Base-by-base conservation (phyloP, 805 yeast genomes). In the Schizosaccharomyces octosporus region DNA sequence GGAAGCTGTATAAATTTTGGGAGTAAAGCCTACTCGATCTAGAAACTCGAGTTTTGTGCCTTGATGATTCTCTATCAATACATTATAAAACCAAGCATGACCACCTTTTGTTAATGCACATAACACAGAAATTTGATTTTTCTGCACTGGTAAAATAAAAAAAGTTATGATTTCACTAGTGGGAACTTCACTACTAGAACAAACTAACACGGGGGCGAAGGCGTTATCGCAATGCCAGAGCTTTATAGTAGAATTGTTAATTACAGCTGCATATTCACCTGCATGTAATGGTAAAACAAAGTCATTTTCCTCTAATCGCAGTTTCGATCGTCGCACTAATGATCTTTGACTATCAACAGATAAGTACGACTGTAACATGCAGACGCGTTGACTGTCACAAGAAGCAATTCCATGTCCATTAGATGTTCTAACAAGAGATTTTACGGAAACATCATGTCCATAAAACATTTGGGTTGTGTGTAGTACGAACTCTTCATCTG, bases 281-380 rank as follows among this genome's bases (percentile, higher is more conserved):
- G 59, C 55, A 59, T 64, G 67, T 3, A 70, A 61, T 5, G 68
- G 66, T 36, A 65, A 57, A 19, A 65, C 62, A 29, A 45, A 45
- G 51, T 45, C 51, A 45, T n/a, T 19, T 45, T 4, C 51, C 27
- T 24, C 24, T 19, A 45, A 24, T 5, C 21, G 27, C 9, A 45
- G 27, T 45, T 24, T 45, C 11, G 27, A 45, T 17, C 51, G 21
- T 4, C 24, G 27, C 13, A 45, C 13, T 13, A 45, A 45, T 9
- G 21, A 24, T 3, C 27, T 45, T 5, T 17, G 21, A n/a, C 51
- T 24, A 24, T 45, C 51, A 2, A 9, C 4, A n/a, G 51, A 45
- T 13, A 45, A 11, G 24, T 24, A 51, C 36, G 57, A 51, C 7
- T 51, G 36, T n/a, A 51, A 24, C 31, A 51, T 29, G 32, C 57